Percentiles rank a stretch among this genome's conserved stretches.
phyloP scores from a whole-genome alignment of 2,329 filamentous ascomycete genomes.

The Paecilomyces sp. region DNA sequence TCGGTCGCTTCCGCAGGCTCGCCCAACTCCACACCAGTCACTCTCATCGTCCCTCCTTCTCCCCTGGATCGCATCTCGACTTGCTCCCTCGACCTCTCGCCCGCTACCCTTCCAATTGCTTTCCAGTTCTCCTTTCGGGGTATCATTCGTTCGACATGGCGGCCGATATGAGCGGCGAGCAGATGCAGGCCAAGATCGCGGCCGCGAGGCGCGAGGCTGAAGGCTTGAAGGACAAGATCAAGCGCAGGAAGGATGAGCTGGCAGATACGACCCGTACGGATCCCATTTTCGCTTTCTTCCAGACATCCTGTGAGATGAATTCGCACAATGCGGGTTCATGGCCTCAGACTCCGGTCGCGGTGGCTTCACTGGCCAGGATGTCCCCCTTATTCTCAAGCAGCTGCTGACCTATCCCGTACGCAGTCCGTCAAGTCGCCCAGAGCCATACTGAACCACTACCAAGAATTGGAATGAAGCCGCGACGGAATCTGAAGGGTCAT shows the following conservation, averaged over 20 bases:
- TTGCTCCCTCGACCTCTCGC: slow-evolving; percentile 5
- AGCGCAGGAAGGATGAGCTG: slow-evolving; percentile 99
- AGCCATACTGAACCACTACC: slow-evolving; percentile 89
- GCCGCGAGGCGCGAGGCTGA: slow-evolving; percentile 95
- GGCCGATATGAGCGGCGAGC: slow-evolving; percentile 44
- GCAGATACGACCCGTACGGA: slow-evolving; percentile 91
- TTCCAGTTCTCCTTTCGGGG: slow-evolving; percentile 16
- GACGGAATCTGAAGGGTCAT: slow-evolving; percentile 94
- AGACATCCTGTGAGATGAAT: slow-evolving; percentile 1
- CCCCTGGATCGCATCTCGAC: slow-evolving; percentile 10
- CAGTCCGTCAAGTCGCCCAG: slow-evolving; percentile 87
- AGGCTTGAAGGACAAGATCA: slow-evolving; percentile 96
- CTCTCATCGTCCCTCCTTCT: slow-evolving; percentile 8
- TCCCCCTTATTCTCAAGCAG: slow-evolving; percentile 2
- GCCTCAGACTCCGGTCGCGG: not conserved
- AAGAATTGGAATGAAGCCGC: slow-evolving; percentile 93
- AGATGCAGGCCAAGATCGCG: slow-evolving; percentile 88
- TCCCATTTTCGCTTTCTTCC: slow-evolving; percentile 6
- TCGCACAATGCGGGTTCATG: not conserved
- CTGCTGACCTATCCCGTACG: slow-evolving; percentile 17
- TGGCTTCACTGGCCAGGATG: not conserved
- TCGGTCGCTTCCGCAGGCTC: slow-evolving; percentile 19
- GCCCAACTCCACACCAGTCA: slow-evolving; percentile 15
- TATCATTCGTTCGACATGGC: slow-evolving; percentile 30
- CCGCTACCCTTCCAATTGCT: slow-evolving; percentile 12